These are phyloP conservation scores for Diaporthe amygdali DNA, from an alignment of 2,329 filamentous ascomycete genomes.

Conservation along the genomic window DNA sequence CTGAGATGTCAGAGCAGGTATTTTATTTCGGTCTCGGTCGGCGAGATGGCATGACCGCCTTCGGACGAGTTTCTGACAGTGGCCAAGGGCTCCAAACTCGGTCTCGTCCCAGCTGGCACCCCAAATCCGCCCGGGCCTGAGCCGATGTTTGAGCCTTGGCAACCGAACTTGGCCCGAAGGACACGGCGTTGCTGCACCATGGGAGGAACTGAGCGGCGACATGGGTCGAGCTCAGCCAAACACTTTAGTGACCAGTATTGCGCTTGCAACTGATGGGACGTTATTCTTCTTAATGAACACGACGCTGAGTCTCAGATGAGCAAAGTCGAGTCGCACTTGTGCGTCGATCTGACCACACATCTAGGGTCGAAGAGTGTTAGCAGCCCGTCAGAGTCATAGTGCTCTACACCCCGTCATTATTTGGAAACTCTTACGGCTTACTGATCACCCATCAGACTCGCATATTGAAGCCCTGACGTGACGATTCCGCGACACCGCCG, in stretches of 20 bases:
- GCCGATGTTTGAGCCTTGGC: conserved; percentile 12
- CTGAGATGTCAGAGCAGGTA: not conserved
- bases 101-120: not conserved
- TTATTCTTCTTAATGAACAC: not conserved
- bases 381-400: no score
- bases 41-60: not conserved
- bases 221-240: not conserved
- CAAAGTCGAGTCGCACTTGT: not conserved
- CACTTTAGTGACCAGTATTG: not conserved
- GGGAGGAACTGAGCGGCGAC: not conserved
- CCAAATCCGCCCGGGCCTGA: not conserved
- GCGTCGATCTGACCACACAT: not conserved
- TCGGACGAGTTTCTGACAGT: not conserved
- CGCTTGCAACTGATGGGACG: not conserved
- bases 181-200: not conserved
- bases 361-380: not conserved
- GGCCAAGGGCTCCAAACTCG: not conserved
- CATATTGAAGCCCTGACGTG: not conserved
- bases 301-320: not conserved
- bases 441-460: not conserved
- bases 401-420: not conserved
- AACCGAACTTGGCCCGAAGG: conserved; percentile 13
- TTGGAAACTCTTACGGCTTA: not conserved
- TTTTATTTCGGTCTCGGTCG: not conserved
- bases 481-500: not conserved